Conservation (phyloP, 2,329 filamentous ascomycete genomes). For the Epichloe typhina region DNA sequence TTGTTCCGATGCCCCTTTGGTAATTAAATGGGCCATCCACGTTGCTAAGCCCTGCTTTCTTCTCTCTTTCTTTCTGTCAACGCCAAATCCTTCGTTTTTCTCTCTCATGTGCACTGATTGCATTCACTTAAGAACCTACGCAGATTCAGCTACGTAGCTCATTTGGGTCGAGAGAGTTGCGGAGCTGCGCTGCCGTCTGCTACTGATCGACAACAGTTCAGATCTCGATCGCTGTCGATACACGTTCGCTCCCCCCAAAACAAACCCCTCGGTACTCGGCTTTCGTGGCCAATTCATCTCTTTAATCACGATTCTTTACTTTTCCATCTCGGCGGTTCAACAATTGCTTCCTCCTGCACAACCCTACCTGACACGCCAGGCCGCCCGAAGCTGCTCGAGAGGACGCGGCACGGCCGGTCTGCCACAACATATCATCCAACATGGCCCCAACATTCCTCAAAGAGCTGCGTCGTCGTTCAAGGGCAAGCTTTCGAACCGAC, state of each 20-base stretch:
- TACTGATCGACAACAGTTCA: background rate
- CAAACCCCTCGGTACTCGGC: background rate
- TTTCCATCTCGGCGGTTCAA: background rate
- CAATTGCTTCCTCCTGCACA: background rate
- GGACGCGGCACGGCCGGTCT: background rate
- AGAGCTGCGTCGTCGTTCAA: slow-evolving; percentile 64
- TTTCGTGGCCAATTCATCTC: background rate
- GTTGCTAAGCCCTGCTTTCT: background rate
- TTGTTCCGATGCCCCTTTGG: background rate
- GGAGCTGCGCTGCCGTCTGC: background rate
- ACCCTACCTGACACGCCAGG: background rate
- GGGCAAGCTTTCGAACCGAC: slow-evolving; percentile 56
- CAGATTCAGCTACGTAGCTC: background rate
- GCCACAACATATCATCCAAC: slow-evolving; percentile 8
- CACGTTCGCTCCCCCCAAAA: background rate
- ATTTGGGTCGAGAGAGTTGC: background rate
- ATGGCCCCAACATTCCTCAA: slow-evolving; percentile 59
- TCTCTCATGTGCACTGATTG: background rate
- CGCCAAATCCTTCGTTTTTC: background rate
- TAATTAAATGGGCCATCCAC: background rate
- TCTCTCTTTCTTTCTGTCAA: background rate
- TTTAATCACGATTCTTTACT: background rate
- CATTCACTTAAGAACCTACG: background rate
- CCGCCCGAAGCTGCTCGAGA: background rate
- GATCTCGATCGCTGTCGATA: background rate